Evolutionary conservation across 31 red algal genomes (phyloP).

Genomic region (Pterothamnion heteromorphum): DNA sequence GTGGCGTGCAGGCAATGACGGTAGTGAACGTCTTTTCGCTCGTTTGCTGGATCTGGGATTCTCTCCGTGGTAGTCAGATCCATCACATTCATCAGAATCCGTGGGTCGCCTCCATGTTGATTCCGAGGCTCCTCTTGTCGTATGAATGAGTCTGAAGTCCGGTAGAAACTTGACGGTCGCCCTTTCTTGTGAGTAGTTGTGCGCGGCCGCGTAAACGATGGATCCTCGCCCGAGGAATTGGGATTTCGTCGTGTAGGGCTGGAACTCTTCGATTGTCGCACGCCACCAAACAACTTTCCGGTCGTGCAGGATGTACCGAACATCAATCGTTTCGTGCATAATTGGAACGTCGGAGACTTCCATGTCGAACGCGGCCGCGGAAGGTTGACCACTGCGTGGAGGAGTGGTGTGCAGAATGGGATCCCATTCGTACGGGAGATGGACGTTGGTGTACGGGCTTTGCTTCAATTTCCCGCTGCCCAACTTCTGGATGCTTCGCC

Average conservation of each 20-base stretch:
- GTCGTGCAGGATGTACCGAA: background rate
- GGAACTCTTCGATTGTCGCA: background rate
- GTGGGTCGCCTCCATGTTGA: background rate
- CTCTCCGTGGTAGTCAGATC: background rate
- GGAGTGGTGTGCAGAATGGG: background rate
- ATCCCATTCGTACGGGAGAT: background rate
- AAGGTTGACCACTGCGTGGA: background rate
- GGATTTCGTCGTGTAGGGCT: background rate
- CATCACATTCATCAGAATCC: background rate
- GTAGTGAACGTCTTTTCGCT: no score
- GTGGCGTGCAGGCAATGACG: background rate
- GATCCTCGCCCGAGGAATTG: background rate
- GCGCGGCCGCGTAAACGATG: background rate
- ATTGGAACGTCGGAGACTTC: background rate
- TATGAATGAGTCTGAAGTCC: background rate
- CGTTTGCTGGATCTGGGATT: background rate
- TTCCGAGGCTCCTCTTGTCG: background rate
- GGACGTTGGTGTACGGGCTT: background rate
- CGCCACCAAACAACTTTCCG: background rate
- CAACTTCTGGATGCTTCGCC: background rate
- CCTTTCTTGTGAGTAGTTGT: conserved; percentile 2
- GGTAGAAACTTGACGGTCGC: background rate
- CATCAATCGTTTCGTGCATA: background rate
- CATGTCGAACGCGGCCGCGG: background rate
- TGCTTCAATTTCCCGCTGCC: background rate